Evolutionary conservation across 2,329 filamentous ascomycete species (phyloP).

Genomic region (Diplodia scrobiculata): DNA sequence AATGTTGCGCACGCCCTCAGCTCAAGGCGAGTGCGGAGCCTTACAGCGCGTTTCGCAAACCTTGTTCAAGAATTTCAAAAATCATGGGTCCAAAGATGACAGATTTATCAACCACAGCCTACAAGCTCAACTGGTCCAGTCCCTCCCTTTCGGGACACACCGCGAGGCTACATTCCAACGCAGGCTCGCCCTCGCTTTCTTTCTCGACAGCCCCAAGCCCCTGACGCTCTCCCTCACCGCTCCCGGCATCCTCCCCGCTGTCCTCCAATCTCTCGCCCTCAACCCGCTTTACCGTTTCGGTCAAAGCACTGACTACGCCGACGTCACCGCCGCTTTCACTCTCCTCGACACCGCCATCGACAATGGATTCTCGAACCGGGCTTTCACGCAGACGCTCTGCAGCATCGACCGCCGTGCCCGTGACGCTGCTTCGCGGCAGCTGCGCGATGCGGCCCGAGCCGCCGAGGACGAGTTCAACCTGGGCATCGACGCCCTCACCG

Average conservation of each 20-base stretch:
- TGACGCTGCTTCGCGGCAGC: constrained; percentile 21
- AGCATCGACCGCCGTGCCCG: constrained; percentile 34
- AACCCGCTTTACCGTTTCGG: constrained; percentile 56
- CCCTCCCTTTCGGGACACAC: constrained; percentile 58
- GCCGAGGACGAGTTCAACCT: constrained; percentile 64
- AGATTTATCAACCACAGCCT: constrained; percentile 50
- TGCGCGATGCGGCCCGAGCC: constrained; percentile 26
- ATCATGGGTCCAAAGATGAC: constrained; percentile 36
- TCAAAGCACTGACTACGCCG: constrained; percentile 65
- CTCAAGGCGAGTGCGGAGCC: neutral
- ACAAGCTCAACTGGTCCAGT: constrained; percentile 60
- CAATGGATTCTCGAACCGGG: constrained; percentile 52
- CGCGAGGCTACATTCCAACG: constrained; percentile 64
- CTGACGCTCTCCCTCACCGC: constrained; percentile 37
- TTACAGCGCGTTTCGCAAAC: constrained; percentile 11
- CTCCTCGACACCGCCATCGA: constrained; percentile 77
- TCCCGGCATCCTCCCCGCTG: constrained; percentile 32
- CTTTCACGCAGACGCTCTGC: constrained; percentile 33
- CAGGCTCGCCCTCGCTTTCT: constrained; percentile 65
- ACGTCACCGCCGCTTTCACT: constrained; percentile 65
- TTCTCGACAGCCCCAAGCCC: constrained; percentile 50
- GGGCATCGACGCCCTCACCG: constrained; percentile 67
- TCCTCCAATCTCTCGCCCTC: constrained; percentile 39
- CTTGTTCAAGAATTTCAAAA: constrained; percentile 38
- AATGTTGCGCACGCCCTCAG: constrained; percentile 30